Evolutionary conservation across 228 moss, liverwort and hornwort species (phyloP).

Genomic region (Sphagnum fallax): DNA sequence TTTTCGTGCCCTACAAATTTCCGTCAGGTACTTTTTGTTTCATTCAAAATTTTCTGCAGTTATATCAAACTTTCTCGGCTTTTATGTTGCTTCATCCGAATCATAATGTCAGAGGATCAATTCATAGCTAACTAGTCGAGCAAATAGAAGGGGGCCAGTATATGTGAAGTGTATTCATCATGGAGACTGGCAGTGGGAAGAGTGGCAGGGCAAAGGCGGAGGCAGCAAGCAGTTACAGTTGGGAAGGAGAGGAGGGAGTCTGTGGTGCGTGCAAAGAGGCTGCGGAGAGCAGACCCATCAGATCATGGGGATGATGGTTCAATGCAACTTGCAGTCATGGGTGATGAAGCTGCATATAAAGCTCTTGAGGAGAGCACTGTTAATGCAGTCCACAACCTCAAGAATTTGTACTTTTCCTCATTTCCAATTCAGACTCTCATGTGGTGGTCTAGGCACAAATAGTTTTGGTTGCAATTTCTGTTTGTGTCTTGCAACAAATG

Average conservation of each 20-base stretch:
- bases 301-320: conserved; percentile 27
- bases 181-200: conserved; percentile 48
- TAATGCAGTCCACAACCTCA: conserved; percentile 62
- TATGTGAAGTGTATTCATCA: no score
- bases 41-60: no score
- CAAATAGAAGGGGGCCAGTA: no score
- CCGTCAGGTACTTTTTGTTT: no score
- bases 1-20: no score
- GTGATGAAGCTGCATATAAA: conserved; percentile 53
- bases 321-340: conserved; percentile 38
- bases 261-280: conserved; percentile 76
- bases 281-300: conserved; percentile 60
- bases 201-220: conserved; percentile 73
- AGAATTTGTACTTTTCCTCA: conserved; percentile 20
- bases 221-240: conserved; percentile 76
- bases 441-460: neutral
- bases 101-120: no score
- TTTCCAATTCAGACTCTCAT: neutral
- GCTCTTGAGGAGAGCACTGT: conserved; percentile 57
- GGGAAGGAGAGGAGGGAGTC: conserved; percentile 95
- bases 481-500: neutral
- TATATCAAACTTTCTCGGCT: no score
- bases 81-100: no score
- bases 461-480: neutral
- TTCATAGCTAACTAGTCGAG: no score